These are phyloP conservation scores for Sporobolomyces phaffii DNA, from an alignment of 768 basidiomycete genomes.

Conservation along the genomic window DNA sequence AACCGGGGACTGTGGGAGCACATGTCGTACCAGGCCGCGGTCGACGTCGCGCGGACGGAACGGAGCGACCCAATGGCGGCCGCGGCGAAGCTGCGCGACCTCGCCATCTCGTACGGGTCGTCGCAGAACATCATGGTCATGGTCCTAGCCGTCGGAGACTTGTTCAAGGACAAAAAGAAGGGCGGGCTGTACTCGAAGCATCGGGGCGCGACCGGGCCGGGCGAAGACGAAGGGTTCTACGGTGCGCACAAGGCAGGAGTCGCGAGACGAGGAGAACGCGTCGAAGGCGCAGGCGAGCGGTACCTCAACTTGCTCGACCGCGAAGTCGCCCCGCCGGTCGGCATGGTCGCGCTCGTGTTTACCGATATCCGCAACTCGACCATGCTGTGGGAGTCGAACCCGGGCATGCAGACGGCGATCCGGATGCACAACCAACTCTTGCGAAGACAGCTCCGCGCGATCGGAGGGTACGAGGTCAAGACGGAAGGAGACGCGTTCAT, in stretches of 20 bases:
- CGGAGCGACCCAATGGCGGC: constrained; percentile 73
- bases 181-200: constrained; percentile 27
- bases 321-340: constrained; percentile 77
- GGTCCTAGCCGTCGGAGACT: constrained; percentile 77
- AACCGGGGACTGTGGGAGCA: constrained; percentile 91
- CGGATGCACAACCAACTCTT: constrained; percentile 79
- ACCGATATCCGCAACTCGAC: constrained; percentile 98
- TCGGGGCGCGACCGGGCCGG: constrained; percentile 40
- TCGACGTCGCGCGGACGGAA: constrained; percentile 83
- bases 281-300: constrained; percentile 44
- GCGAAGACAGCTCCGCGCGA: constrained; percentile 74
- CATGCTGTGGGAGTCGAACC: constrained; percentile 88
- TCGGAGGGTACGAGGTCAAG: constrained; percentile 97
- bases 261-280: constrained; percentile 38
- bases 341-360: constrained; percentile 87
- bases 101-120: constrained; percentile 93
- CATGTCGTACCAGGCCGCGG: constrained; percentile 88
- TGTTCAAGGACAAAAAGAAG: constrained; percentile 53
- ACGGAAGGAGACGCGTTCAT: constrained; percentile 99
- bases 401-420: constrained; percentile 91
- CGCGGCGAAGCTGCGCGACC: constrained; percentile 91
- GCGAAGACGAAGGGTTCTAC: constrained; percentile 53
- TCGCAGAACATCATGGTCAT: constrained; percentile 95
- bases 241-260: constrained; percentile 43
- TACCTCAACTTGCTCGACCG: constrained; percentile 54